These are phyloP conservation scores for Lodderomyces metapsilosis DNA, from an alignment of 1,139 yeast species.

Conservation along the genomic window DNA sequence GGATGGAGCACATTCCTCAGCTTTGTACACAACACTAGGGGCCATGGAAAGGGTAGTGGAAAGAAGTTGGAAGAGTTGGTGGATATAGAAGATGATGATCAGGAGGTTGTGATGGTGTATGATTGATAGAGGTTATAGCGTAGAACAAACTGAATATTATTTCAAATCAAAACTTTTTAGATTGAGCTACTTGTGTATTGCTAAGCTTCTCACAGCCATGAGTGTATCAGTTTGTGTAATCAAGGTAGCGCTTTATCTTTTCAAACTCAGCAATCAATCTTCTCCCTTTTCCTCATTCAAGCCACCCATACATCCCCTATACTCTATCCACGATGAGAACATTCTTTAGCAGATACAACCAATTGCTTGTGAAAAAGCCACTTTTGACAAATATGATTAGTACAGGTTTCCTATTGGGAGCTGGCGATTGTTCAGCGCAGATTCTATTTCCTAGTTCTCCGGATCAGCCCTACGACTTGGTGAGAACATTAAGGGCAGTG, in stretches of 20 bases:
- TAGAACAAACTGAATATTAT: too few species aligned
- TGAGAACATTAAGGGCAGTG: conserved; percentile 34
- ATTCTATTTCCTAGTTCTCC: conserved; percentile 20
- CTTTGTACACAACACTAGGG: conserved; percentile 40
- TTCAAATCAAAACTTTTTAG: too few species aligned
- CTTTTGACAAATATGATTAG: conserved; percentile 36
- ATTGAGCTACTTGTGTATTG: too few species aligned
- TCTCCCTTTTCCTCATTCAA: neutral
- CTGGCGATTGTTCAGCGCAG: conserved; percentile 45
- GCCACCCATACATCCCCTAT: neutral
- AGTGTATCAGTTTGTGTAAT: too few species aligned
- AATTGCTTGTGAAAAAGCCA: conserved; percentile 30
- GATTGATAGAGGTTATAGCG: conserved; percentile 13
- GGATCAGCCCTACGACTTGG: conserved; percentile 24
- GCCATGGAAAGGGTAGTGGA: conserved; percentile 47
- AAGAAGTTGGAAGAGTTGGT: conserved; percentile 37
- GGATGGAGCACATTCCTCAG: conserved; percentile 49
- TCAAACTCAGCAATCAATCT: neutral
- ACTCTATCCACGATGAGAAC: conserved; percentile 1
- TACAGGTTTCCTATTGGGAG: conserved; percentile 41
- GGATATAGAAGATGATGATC: conserved; percentile 37
- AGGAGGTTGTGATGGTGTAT: conserved; percentile 29
- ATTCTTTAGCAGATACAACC: conserved; percentile 27
- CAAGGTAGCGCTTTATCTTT: too few species aligned
- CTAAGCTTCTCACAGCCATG: too few species aligned